Base-by-base conservation (phyloP, 2,329 filamentous ascomycete genomes). In the Alternaria triticina region DNA sequence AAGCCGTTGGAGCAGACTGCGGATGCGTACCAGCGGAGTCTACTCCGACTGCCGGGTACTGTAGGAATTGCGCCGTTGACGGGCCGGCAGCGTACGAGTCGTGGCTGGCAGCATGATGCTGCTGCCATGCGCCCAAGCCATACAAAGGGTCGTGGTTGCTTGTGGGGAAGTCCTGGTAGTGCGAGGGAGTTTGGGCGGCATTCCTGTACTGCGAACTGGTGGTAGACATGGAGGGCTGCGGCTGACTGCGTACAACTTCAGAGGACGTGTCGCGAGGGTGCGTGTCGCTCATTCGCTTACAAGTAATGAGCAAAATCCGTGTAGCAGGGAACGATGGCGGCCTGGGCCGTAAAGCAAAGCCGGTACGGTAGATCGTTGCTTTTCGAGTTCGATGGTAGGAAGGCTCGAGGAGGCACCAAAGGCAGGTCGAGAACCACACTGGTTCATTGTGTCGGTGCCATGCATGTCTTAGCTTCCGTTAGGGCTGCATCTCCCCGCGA, bases 181-280 rank as follows among this genome's bases (percentile, higher is more conserved):
- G 74, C 66, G 73, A 72, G 58, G 68, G 68, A 58, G 68, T 64
- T 65, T 67, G 54, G 64, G 71, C 69, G 49, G 70, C 64, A 70
- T 67, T 70, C 66, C 72, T 67, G 74, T 75, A 73, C 65, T 74
- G 71, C 68, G 75, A 69, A 51, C 59, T 61, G 59, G 73, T 74
- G 70, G 74, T 66, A 49, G 73, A 70, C 73, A 76, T 75, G 66
- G 65, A 68, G 70, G 63, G 64, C 65, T 64, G 70, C 61, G 68
- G 70, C 69, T 73, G 72, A 67, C 69, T 56, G 68, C 64, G 72
- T 71, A 65, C 65, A 55, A 70, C 70, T 67, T 70, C 61, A 63
- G 51, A 58, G 56, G 49, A 64, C 44, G 60, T 62, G 62, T 68
- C 55, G 62, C 66, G 62, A 59, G 59, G 58, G 55, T 51, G 61